These are phyloP conservation scores for Naganishia randhawae DNA, from an alignment of 768 basidiomycete species.

Conservation along the genomic window DNA sequence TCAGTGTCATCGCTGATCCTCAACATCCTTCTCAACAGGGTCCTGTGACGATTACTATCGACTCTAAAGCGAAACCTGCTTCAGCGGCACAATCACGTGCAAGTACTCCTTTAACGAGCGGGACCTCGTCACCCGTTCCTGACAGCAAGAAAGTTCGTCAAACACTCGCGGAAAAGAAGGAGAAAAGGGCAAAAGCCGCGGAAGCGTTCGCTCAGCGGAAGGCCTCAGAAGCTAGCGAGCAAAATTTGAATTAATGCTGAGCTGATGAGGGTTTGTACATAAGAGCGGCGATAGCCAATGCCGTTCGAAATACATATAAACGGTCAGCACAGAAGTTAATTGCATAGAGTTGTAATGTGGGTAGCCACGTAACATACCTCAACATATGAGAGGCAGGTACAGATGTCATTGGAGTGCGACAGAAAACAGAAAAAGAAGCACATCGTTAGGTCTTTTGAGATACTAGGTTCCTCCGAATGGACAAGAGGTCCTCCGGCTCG, in stretches of 20 bases:
- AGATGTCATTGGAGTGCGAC: too few species aligned
- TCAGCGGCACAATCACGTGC: neutral
- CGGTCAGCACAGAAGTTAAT: too few species aligned
- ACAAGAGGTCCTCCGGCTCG: too few species aligned
- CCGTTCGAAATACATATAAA: too few species aligned
- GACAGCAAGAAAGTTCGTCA: neutral
- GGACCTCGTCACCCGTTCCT: neutral
- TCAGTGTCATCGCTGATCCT: neutral
- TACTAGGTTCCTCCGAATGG: too few species aligned
- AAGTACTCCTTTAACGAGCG: constrained; percentile 4
- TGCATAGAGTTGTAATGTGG: too few species aligned
- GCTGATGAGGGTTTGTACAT: too few species aligned
- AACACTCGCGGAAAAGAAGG: constrained; percentile 11
- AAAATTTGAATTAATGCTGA: neutral
- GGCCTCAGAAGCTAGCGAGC: neutral
- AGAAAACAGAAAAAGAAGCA: too few species aligned
- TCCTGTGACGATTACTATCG: constrained; percentile 15
- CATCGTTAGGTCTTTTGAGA: too few species aligned
- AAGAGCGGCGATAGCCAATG: too few species aligned
- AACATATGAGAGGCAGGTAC: too few species aligned
- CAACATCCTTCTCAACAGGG: neutral
- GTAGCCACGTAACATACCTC: too few species aligned
- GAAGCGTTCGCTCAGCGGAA: neutral
- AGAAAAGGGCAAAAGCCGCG: constrained; percentile 2
- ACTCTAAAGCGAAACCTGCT: constrained; percentile 6